Base-by-base conservation (phyloP, 176 grass and related monocot genomes). In the Paspalum vaginatum region DNA sequence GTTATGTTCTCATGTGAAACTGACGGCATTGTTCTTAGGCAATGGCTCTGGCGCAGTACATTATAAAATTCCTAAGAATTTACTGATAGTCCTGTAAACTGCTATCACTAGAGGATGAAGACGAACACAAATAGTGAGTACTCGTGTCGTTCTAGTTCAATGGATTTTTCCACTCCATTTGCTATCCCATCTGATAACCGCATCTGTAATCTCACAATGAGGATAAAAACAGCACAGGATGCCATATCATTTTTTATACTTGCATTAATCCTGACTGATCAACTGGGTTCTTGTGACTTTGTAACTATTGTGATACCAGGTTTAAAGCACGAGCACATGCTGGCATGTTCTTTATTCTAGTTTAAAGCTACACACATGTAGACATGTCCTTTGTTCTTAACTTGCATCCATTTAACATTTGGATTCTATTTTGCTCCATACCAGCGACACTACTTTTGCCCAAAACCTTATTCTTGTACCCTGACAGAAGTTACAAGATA, bases 401-500 rank as follows among this genome's bases (percentile, higher is more conserved):
- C 58, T 77, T 82, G 40, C 40, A 71, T 76, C 64, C 12, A 32
- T 55, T 80, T 73, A 69, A 48, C 6, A 17, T 18, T 50, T 85
- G 27, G 58, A 81, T 72, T 77, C 84, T 65, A 59, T 77, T 49
- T 18, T 18, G 38, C 71, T 78, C 57, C 57, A 41, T 77, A 20
- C 44, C 20, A 72, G 49, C 70, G 26, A 58, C 46, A 48, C 38
- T 37, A 50, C 61, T 65, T 85, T 81, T 17, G 48, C 76, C 16
- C 17, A 50, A 69, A 77, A 64, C 15, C 11, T 59, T 66, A 77
- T 85, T 89, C 83, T 85, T 82, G 47, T 65, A 82, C 83, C 74
- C 83, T 78, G 72, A 81, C 65, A 73, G 65, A 82, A 85, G 66
- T 72, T 24, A 81, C 73, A 81, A 77, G 17, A 72, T 78, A 25